These are phyloP conservation scores for Triticum dicoccoides DNA, from an alignment of 176 grass and related monocot genomes.

Conservation along the genomic window DNA sequence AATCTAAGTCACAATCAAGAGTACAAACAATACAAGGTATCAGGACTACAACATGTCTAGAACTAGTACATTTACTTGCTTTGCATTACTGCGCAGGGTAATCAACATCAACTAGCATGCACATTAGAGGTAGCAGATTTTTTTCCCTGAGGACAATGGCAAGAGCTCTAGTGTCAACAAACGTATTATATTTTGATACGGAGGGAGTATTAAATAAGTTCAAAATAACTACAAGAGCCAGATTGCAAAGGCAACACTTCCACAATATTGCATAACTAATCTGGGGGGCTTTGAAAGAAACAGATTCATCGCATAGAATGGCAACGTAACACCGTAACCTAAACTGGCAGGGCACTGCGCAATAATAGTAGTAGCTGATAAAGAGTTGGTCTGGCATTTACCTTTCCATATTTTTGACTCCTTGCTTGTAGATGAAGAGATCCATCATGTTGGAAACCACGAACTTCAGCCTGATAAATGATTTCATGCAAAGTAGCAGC, in stretches of 20 bases:
- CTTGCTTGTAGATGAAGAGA: conserved; percentile 94
- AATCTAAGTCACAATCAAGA: background rate
- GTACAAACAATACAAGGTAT: background rate
- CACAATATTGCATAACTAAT: background rate
- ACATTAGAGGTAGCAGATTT: background rate
- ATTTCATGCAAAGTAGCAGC: conserved; percentile 15
- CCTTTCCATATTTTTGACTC: conserved; percentile 99
- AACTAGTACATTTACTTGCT: background rate
- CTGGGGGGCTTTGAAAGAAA: background rate
- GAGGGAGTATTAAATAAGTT: background rate
- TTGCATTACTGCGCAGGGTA: conserved; percentile 22
- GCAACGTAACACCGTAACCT: background rate
- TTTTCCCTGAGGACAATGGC: background rate
- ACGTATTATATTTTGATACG: too few species aligned
- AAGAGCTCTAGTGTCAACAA: background rate
- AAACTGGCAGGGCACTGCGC: background rate
- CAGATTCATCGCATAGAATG: background rate
- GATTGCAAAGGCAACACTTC: background rate
- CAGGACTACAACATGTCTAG: background rate
- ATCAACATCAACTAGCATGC: background rate
- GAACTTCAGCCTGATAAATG: conserved; percentile 80
- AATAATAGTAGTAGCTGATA: background rate
- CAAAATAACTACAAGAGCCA: background rate
- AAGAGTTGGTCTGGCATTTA: conserved; percentile 22
- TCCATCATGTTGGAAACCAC: conserved; percentile 93